Conservation (phyloP, 1,284 basidiomycete genomes). For the Cryptococcus floricola region DNA sequence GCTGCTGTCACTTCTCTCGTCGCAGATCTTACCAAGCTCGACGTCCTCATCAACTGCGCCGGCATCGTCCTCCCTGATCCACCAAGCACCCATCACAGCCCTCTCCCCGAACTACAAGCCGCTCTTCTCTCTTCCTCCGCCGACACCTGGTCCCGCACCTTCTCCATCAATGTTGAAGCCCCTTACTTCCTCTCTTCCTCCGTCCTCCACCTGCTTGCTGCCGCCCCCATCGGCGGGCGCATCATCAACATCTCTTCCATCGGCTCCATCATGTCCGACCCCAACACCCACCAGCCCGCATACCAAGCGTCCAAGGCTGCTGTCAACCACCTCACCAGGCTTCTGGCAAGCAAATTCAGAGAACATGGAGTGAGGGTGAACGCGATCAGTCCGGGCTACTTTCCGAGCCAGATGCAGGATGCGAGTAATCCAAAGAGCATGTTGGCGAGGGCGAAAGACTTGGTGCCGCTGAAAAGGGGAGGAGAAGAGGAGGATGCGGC, state of each 20-base stretch:
- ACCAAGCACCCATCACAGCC: constrained; percentile 15
- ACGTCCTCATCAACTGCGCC: constrained; percentile 27
- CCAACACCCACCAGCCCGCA: constrained; percentile 22
- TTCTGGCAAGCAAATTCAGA: constrained; percentile 25
- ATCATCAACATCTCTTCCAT: constrained; percentile 30
- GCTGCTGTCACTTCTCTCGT: constrained; percentile 10
- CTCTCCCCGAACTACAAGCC: constrained; percentile 21
- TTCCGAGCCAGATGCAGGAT: constrained; percentile 29
- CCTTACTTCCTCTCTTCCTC: constrained; percentile 21
- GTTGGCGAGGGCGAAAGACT: constrained; percentile 18
- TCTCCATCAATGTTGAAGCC: constrained; percentile 21
- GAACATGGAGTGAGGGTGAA: constrained; percentile 21
- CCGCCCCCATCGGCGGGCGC: constrained; percentile 11
- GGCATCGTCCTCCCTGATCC: constrained; percentile 24
- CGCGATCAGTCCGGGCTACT: constrained; percentile 26
- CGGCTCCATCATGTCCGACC: constrained; percentile 26
- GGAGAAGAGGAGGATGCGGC: constrained; percentile 27
- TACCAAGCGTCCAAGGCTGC: constrained; percentile 47
- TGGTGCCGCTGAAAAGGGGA: constrained; percentile 24
- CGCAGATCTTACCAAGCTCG: constrained; percentile 6
- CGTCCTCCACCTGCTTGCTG: constrained; percentile 20
- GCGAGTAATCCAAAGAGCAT: constrained; percentile 22
- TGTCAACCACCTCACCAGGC: constrained; percentile 39
- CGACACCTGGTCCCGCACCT: constrained; percentile 21
- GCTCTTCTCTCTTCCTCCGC: constrained; percentile 16